Evolutionary conservation across 257 asterid species (phyloP).

Genomic region (Osmanthus fragrans): DNA sequence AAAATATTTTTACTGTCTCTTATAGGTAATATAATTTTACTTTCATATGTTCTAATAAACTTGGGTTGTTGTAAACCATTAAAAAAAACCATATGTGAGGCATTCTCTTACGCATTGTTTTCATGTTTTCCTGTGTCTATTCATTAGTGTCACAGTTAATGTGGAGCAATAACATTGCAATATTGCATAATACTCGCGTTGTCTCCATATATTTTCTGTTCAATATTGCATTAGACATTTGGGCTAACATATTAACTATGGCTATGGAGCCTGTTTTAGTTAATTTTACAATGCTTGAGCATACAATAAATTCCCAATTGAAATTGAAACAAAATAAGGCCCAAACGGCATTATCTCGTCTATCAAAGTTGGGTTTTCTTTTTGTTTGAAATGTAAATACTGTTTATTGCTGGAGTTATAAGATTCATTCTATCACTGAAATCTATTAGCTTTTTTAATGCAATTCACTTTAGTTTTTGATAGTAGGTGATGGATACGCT

Average conservation of each 20-base stretch:
- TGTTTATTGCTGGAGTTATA: not conserved
- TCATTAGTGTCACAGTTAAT: constrained; percentile 3
- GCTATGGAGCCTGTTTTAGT: not conserved
- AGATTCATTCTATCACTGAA: not conserved
- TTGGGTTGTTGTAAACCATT: not conserved
- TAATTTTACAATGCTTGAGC: not conserved
- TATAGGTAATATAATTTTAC: constrained; percentile 3
- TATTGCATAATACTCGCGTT: not conserved
- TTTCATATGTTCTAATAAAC: constrained; percentile 6
- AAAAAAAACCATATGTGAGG: not conserved
- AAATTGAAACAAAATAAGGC: not conserved
- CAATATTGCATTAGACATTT: too few relatives aligned
- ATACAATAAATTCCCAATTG: not conserved
- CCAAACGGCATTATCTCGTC: not conserved
- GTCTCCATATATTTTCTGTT: too few relatives aligned
- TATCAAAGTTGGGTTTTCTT: not conserved
- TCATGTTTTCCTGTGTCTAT: not conserved
- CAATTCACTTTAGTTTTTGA: not conserved
- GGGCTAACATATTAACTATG: too few relatives aligned
- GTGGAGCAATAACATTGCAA: not conserved
- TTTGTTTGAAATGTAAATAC: too few relatives aligned
- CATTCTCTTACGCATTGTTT: not conserved
- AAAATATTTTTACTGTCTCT: not conserved
- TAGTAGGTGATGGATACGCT: not conserved
- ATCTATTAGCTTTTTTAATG: not conserved